Evolutionary conservation across 768 basidiomycete genomes (phyloP).

Genomic region (Brasilioporus rufonigricans): DNA sequence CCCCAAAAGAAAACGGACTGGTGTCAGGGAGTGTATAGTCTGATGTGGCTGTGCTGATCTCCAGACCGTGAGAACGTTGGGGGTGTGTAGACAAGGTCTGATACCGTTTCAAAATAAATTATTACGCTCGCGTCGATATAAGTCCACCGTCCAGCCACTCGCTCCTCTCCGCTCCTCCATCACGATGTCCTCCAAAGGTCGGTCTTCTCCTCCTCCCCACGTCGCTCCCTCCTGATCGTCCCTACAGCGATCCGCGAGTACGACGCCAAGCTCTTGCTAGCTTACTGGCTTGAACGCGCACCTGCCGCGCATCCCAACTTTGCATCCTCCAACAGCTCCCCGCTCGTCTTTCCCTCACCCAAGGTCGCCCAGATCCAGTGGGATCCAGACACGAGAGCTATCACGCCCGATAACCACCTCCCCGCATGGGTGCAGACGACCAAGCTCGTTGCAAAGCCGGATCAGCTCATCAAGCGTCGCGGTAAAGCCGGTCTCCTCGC

Average conservation of each 20-base stretch:
- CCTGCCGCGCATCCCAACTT: slow-evolving; percentile 71
- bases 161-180: slow-evolving; percentile 13
- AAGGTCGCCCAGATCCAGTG: slow-evolving; percentile 88
- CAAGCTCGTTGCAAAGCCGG: slow-evolving; percentile 94
- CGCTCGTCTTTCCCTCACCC: slow-evolving; percentile 57
- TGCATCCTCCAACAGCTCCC: slow-evolving; percentile 39
- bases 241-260: slow-evolving; percentile 88
- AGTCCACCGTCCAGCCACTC: slow-evolving; percentile 3
- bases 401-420: slow-evolving; percentile 58
- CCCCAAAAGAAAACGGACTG: not conserved
- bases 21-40: not conserved
- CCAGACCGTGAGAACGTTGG: slow-evolving; percentile 31
- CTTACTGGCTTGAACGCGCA: slow-evolving; percentile 95
- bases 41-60: slow-evolving; percentile 31
- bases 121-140: slow-evolving; percentile 17
- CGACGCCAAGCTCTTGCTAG: slow-evolving; percentile 96
- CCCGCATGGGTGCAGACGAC: slow-evolving; percentile 80
- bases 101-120: slow-evolving; percentile 21
- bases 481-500: slow-evolving; percentile 96
- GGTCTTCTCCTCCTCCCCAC: slow-evolving; percentile 2
- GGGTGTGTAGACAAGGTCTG: slow-evolving; percentile 23
- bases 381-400: slow-evolving; percentile 65
- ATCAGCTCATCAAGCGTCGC: slow-evolving; percentile 98
- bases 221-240: slow-evolving; percentile 1
- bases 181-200: slow-evolving; percentile 34